Percentiles rank a stretch among this genome's conserved stretches.
These are phyloP conservation scores for Neonectria coccinea DNA, from an alignment of 2,329 filamentous ascomycete genomes.

Conservation along the genomic window DNA sequence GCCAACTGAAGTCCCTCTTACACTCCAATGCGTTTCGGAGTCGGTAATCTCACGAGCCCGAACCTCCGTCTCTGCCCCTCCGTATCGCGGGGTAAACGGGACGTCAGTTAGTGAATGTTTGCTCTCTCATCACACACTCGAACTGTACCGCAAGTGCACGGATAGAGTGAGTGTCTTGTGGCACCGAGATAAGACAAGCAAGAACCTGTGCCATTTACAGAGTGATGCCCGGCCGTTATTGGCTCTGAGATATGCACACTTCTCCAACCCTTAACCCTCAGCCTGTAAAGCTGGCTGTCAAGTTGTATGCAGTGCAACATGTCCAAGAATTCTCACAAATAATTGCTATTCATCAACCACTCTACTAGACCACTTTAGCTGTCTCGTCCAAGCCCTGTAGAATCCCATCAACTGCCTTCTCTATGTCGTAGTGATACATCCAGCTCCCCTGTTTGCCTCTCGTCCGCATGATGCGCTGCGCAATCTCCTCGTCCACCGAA, in stretches of 20 bases:
- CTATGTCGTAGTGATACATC: slow-evolving; percentile 47
- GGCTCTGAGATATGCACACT: background rate
- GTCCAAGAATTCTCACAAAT: background rate
- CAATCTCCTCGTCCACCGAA: slow-evolving; percentile 42
- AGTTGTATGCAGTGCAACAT: background rate
- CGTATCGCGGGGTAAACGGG: background rate
- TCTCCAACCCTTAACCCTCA: background rate
- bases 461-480: slow-evolving; percentile 36
- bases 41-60: slow-evolving; percentile 2
- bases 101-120: background rate
- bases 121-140: background rate
- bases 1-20: background rate
- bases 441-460: slow-evolving; percentile 39
- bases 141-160: background rate
- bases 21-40: background rate
- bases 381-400: slow-evolving; percentile 14
- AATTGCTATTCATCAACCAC: no score
- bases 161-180: background rate
- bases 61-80: background rate
- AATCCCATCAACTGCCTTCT: slow-evolving; percentile 32
- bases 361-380: background rate
- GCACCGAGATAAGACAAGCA: background rate
- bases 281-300: no score
- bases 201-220: no score
- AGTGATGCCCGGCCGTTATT: background rate